Evolutionary conservation across 2,329 filamentous ascomycete species (phyloP).

Genomic region (Paracorniculantispora psalliotae): DNA sequence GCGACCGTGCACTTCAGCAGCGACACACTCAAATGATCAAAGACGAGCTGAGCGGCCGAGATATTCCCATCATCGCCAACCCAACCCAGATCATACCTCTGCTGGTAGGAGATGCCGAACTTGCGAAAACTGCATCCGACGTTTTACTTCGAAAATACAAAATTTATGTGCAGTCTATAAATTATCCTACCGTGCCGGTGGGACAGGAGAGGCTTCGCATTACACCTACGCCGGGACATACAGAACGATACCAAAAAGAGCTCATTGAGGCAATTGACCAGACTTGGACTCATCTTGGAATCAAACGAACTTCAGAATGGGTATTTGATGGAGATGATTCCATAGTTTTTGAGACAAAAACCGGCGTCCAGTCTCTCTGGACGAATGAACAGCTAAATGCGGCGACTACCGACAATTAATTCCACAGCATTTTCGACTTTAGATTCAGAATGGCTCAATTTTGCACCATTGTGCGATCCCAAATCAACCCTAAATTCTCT

Average conservation of each 20-base stretch:
- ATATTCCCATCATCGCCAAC: constrained; percentile 97
- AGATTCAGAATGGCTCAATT: too few species aligned
- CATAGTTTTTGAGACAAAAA: too few species aligned
- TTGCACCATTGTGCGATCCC: too few species aligned
- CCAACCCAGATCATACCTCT: constrained; percentile 94
- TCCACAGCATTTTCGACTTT: too few species aligned
- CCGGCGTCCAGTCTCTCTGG: constrained; percentile 70
- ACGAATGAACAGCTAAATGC: constrained; percentile 82
- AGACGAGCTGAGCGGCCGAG: constrained; percentile 66
- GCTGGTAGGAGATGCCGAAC: constrained; percentile 86
- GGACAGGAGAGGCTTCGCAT: constrained; percentile 94
- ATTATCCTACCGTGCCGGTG: constrained; percentile 95
- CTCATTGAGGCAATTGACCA: constrained; percentile 77
- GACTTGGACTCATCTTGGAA: constrained; percentile 82
- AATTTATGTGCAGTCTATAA: constrained; percentile 98
- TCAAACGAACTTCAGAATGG: constrained; percentile 93
- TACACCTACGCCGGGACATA: constrained; percentile 91
- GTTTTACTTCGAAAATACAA: constrained; percentile 82
- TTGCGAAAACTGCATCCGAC: constrained; percentile 88
- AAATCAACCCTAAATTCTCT: too few species aligned
- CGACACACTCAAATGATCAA: constrained; percentile 94
- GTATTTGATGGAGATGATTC: constrained; percentile 82
- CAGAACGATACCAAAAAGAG: constrained; percentile 76
- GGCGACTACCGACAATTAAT: too few species aligned
- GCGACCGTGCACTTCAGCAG: constrained; percentile 88